Percentiles rank a stretch among this genome's conserved stretches.
Evolutionary conservation across 257 asterid genomes (phyloP).

Genomic region (Paraleonurus japonicus): DNA sequence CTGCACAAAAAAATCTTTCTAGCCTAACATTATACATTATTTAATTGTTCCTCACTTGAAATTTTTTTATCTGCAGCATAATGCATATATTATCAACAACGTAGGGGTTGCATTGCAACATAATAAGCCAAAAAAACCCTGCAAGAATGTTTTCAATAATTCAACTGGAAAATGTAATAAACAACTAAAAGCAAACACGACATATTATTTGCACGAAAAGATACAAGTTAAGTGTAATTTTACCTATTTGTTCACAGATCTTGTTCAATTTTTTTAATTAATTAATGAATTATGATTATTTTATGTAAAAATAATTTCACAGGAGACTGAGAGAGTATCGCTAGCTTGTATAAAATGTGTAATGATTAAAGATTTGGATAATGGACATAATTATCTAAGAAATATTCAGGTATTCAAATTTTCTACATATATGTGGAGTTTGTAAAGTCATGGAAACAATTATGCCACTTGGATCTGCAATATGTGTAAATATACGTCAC

Average conservation of each 20-base stretch:
- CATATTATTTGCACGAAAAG: not conserved
- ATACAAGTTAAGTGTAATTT: too few relatives aligned
- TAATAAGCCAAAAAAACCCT: not conserved
- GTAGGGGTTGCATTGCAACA: not conserved
- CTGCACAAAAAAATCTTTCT: not conserved
- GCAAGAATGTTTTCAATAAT: not conserved
- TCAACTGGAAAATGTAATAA: not conserved
- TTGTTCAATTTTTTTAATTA: too few relatives aligned
- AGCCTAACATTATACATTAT: not conserved
- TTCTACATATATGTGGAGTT: not conserved
- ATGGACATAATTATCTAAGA: too few relatives aligned
- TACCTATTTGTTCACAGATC: too few relatives aligned
- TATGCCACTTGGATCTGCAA: not conserved
- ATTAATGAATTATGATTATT: too few relatives aligned
- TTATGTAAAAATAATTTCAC: too few relatives aligned
- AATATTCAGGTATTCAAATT: not conserved
- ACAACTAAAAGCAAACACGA: not conserved
- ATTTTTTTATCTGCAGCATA: not conserved
- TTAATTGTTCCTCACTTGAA: not conserved
- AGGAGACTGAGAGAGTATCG: too few relatives aligned
- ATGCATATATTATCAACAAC: not conserved
- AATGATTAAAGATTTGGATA: not conserved
- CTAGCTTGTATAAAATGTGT: too few relatives aligned
- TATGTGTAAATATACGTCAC: not conserved
- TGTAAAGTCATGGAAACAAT: not conserved